Evolutionary conservation across 2,329 filamentous ascomycete genomes (phyloP).

Genomic region (Fusarium penzigii): DNA sequence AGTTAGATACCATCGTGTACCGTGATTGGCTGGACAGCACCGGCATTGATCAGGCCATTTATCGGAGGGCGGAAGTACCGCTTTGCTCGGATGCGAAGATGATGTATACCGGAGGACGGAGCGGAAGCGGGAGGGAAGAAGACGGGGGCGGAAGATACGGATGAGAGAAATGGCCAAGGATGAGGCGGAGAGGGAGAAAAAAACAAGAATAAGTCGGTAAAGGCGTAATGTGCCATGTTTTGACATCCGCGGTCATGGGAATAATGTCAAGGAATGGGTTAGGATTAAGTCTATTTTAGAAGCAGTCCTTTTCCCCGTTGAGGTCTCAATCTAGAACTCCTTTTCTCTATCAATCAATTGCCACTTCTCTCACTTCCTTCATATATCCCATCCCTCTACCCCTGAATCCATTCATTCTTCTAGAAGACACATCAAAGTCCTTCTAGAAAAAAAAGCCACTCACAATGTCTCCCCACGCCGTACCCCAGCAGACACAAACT

Average conservation of each 20-base stretch:
- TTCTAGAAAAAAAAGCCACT: too few species aligned
- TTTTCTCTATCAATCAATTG: not conserved
- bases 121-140: not conserved
- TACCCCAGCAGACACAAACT: conserved; percentile 20
- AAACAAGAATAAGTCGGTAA: too few species aligned
- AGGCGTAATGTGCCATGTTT: too few species aligned
- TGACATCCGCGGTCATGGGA: too few species aligned
- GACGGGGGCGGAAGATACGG: not conserved
- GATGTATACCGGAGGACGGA: not conserved
- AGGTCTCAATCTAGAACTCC: not conserved
- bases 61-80: conserved; percentile 7
- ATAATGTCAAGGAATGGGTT: too few species aligned
- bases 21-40: conserved; percentile 12
- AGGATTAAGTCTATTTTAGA: not conserved
- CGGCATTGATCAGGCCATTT: conserved; percentile 4
- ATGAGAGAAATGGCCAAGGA: not conserved
- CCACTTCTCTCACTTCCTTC: not conserved
- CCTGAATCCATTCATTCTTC: not conserved
- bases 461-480: conserved; percentile 46
- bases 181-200: too few species aligned
- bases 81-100: conserved; percentile 4
- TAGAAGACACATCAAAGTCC: too few species aligned
- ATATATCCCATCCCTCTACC: not conserved
- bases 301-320: not conserved
- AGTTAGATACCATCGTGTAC: conserved; percentile 7